Base-by-base conservation (phyloP, 495 filamentous ascomycete species). In the Thermothielavioides terrestris region DNA sequence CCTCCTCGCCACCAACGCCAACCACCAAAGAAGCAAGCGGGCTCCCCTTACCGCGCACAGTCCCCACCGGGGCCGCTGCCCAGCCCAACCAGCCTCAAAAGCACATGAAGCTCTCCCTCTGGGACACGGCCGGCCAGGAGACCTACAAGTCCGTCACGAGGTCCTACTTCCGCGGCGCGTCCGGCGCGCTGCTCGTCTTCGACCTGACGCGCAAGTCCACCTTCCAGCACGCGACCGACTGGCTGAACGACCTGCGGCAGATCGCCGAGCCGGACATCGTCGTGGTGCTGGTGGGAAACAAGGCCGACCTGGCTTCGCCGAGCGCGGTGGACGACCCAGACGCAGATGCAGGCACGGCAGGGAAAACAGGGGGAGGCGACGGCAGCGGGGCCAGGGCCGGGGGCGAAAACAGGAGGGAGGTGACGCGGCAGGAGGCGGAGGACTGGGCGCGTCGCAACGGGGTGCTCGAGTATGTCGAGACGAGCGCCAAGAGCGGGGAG, bases 61-160 rank as follows among this genome's bases (percentile, higher is more conserved):
- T 44, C 40, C 49, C 59, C 22, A 18, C 31, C 32, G 28, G 28
- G n/a, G n/a, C n/a, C n/a, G n/a, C 15, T 9, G 22, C 2, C 22
- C 14, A 2, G 6, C 32, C 36, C 57, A 35, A 18, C 21, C 82
- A 85, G 63, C 54, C 14, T 14, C 82, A 86, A 64, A 88, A 89
- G 58, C 81, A 83, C 66, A 87, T 86, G 84, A 87, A 88, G 55
- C 68, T 78, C 28, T 71, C 66, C 45, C 65, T 98, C 12, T 96
- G 92, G 92, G 92, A 98, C 65, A 98, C 92, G 0, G 92, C 92
- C 21, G 92, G 92, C 4, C 92, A 98, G 62, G 92, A 98, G 73
- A 94, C 88, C 30, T 94, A 94, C 72, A 94, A 94, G 62, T 88
- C 85, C 41, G 90, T 98, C 51, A 98, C 92, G 5, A 81, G 89